phyloP scores from a whole-genome alignment of 2,329 filamentous ascomycete genomes.

The Biscogniauxia mediterranea region DNA sequence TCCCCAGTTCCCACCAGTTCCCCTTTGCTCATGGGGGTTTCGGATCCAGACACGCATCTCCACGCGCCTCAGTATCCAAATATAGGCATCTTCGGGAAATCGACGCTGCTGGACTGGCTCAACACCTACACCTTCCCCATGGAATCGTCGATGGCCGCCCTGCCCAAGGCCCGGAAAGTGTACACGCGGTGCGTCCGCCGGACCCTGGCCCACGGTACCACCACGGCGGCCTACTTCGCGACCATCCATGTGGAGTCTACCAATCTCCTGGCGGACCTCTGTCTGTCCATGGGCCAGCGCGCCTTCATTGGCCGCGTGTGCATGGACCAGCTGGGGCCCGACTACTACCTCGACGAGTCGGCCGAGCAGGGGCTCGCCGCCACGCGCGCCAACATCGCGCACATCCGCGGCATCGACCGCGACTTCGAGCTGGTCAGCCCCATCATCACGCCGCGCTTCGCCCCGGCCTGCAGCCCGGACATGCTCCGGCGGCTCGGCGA shows the following conservation, averaged over 20 bases:
- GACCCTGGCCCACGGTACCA: slow-evolving; percentile 87
- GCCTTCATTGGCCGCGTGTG: slow-evolving; percentile 93
- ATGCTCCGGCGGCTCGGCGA: slow-evolving; percentile 63
- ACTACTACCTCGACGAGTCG: slow-evolving; percentile 75
- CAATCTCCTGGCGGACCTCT: slow-evolving; percentile 86
- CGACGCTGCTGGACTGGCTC: slow-evolving; percentile 90
- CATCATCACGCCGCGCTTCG: slow-evolving; percentile 75
- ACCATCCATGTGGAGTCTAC: slow-evolving; percentile 84
- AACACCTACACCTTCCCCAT: slow-evolving; percentile 93
- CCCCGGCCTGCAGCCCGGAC: slow-evolving; percentile 57
- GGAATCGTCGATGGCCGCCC: slow-evolving; percentile 70
- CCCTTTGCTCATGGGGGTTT: slow-evolving; percentile 18
- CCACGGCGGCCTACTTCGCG: slow-evolving; percentile 91
- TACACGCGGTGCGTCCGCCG: slow-evolving; percentile 77
- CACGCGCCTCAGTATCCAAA: slow-evolving; percentile 97
- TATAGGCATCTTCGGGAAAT: slow-evolving; percentile 87
- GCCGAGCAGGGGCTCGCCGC: slow-evolving; percentile 54
- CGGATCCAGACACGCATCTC: slow-evolving; percentile 79
- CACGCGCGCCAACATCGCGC: slow-evolving; percentile 59
- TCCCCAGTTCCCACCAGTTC: neutral
- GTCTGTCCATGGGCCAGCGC: slow-evolving; percentile 75
- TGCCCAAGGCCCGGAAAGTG: slow-evolving; percentile 62
- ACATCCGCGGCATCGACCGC: slow-evolving; percentile 69
- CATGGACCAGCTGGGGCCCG: slow-evolving; percentile 79
- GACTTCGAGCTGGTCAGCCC: slow-evolving; percentile 64